Evolutionary conservation across 495 filamentous ascomycete genomes (phyloP), one percentile per base, ranked within the genome.

Genomic region (Corynascus novoguineensis): DNA sequence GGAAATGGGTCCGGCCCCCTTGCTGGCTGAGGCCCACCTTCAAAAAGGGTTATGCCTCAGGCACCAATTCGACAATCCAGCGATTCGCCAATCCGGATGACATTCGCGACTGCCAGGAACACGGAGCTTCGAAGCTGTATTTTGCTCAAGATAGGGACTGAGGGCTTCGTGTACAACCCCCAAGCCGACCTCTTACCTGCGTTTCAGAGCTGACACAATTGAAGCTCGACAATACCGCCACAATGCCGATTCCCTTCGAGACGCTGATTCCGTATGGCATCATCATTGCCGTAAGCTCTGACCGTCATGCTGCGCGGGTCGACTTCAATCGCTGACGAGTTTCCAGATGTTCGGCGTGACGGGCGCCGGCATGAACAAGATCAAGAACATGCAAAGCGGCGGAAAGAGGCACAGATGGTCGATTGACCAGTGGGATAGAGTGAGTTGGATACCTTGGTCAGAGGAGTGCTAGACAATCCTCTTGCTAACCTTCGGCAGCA

Each of bases 191-290:
- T 25, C 51, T 2, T 12, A 31, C 8, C 5, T 44, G 9, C 5
- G 1, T 25, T 2, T 38, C 35, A 6, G 21, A 17, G 10, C 24
- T 71, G 45, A 68, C 54, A 2, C 46, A 61, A 60, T 44, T 53
- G 42, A 60, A 28, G 68, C 61, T 50, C 60, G 50, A 62, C 9
- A 50, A 28, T 60, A 57, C 57, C 53, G 53, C 61, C 80, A 81
- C 66, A 47, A 97, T 97, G 93, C 89, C 87, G 71, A 84, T 98
- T 60, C 93, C 93, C 50, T 97, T 97, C 78, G 93, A 98, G 81
- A 85, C 91, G 57, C 76, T 98, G 64, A 74, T 98, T 70, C 93
- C 93, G 46, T 97, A 95, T 77, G 93, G 81, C 63, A 92, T 97
- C 80, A 88, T 95, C 75, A 70, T 91, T 50, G 78, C 73, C 69